phyloP scores from a whole-genome alignment of 2,329 filamentous ascomycete genomes.

The Knufia fluminis region DNA sequence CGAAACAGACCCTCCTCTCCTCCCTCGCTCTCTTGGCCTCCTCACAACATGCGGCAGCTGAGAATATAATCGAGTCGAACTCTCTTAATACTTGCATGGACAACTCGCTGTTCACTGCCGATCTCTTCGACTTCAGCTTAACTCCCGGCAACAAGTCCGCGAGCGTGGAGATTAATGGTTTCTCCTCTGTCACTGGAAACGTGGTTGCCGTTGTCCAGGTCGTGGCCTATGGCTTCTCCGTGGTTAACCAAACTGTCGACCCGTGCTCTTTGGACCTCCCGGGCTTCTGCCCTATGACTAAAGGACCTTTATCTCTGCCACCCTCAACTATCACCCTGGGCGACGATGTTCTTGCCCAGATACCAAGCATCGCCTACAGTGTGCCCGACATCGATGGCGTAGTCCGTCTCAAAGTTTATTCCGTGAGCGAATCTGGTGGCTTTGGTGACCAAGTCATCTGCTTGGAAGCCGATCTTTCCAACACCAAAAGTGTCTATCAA shows the following conservation, averaged over 20 bases:
- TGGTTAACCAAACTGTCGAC: slow-evolving; percentile 58
- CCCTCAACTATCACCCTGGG: slow-evolving; percentile 59
- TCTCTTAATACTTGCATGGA: slow-evolving; percentile 78
- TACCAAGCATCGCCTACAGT: slow-evolving; percentile 79
- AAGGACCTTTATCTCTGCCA: slow-evolving; percentile 64
- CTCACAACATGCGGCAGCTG: slow-evolving; percentile 47
- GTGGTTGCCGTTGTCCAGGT: slow-evolving; percentile 69
- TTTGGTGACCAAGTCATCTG: slow-evolving; percentile 61
- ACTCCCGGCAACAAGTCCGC: slow-evolving; percentile 58
- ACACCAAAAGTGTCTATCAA: slow-evolving; percentile 85
- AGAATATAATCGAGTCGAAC: slow-evolving; percentile 65
- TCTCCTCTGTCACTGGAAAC: slow-evolving; percentile 74
- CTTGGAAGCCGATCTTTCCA: slow-evolving; percentile 78
- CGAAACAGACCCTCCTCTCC: slow-evolving; percentile 18
- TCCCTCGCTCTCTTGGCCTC: slow-evolving; percentile 32
- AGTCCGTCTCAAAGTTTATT: slow-evolving; percentile 72
- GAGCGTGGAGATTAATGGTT: slow-evolving; percentile 65
- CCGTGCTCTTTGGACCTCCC: slow-evolving; percentile 62
- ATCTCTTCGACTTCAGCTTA: slow-evolving; percentile 72
- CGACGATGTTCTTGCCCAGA: slow-evolving; percentile 47
- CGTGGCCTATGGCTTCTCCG: slow-evolving; percentile 71
- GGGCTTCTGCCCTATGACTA: slow-evolving; percentile 84
- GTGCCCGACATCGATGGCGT: slow-evolving; percentile 86
- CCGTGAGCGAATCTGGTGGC: slow-evolving; percentile 41
- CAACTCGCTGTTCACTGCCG: slow-evolving; percentile 77